phyloP scores from a whole-genome alignment of 2,329 filamentous ascomycete species.

The Penicillium sp. region DNA sequence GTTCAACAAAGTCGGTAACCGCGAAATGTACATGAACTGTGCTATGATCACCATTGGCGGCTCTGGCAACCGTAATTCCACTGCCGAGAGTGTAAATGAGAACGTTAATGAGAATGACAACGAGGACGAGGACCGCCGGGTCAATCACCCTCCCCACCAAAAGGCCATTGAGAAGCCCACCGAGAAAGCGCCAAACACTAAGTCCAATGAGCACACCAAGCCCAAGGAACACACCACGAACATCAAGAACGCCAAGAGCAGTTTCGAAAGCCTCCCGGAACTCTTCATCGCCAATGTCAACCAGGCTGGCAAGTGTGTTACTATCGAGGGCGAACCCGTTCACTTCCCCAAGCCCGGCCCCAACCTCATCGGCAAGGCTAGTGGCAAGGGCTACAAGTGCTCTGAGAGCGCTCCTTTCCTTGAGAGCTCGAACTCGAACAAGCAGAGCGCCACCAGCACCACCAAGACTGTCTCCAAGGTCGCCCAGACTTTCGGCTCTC shows the following conservation, averaged over 20 bases:
- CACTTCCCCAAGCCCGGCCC: constrained; percentile 66
- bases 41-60: constrained; percentile 63
- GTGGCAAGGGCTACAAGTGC: constrained; percentile 39
- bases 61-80: not conserved
- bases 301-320: constrained; percentile 55
- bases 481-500: constrained; percentile 10
- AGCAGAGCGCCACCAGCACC: not conserved
- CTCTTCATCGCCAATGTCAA: constrained; percentile 71
- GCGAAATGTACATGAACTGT: constrained; percentile 88
- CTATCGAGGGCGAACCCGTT: constrained; percentile 58
- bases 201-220: not conserved
- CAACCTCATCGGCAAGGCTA: constrained; percentile 45
- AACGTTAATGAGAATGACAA: no score
- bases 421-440: constrained; percentile 8
- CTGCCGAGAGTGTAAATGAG: not conserved
- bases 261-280: constrained; percentile 59
- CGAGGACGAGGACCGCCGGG: not conserved
- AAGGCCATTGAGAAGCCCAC: constrained; percentile 4
- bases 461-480: constrained; percentile 16
- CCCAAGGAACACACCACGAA: constrained; percentile 11
- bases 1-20: constrained; percentile 74
- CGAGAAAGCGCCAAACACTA: not conserved
- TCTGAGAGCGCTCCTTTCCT: constrained; percentile 34
- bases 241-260: constrained; percentile 11
- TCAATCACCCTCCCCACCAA: not conserved